Conservation (phyloP, 805 yeast genomes). For the Candida montana region DNA sequence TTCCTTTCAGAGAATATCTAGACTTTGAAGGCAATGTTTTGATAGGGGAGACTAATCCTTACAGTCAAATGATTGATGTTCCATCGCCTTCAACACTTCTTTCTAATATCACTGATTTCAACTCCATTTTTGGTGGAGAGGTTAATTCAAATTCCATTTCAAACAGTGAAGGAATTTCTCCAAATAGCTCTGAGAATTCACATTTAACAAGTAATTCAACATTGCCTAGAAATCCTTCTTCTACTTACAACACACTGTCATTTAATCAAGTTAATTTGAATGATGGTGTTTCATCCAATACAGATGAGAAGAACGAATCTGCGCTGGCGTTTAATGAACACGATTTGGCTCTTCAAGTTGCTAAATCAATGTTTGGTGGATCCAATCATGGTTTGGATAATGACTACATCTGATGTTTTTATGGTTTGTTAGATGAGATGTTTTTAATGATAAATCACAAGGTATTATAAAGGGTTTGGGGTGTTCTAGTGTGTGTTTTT, state of each 20-base stretch:
- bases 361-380: slow-evolving; percentile 25
- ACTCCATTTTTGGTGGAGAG: not conserved
- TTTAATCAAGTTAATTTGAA: not conserved
- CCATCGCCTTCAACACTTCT: not conserved
- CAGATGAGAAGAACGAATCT: not conserved
- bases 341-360: slow-evolving; percentile 24
- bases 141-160: slow-evolving; percentile 5
- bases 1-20: too few species aligned
- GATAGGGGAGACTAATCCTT: not conserved
- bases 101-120: not conserved
- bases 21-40: too few species aligned
- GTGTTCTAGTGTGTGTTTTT: too few species aligned
- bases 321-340: slow-evolving; percentile 9
- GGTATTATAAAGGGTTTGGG: not conserved
- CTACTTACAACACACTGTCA: not conserved
- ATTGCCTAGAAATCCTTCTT: not conserved
- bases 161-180: slow-evolving; percentile 3
- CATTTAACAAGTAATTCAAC: not conserved
- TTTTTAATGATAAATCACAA: too few species aligned
- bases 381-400: slow-evolving; percentile 2
- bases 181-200: slow-evolving; percentile 4
- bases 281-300: not conserved
- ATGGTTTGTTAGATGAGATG: too few species aligned
- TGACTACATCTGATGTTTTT: not conserved
- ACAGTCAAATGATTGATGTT: not conserved